A percentile compares a stretch with the other conserved stretches of the same genome.
Conservation (phyloP, 306 rosid genomes). For the Dryas drummondii region DNA sequence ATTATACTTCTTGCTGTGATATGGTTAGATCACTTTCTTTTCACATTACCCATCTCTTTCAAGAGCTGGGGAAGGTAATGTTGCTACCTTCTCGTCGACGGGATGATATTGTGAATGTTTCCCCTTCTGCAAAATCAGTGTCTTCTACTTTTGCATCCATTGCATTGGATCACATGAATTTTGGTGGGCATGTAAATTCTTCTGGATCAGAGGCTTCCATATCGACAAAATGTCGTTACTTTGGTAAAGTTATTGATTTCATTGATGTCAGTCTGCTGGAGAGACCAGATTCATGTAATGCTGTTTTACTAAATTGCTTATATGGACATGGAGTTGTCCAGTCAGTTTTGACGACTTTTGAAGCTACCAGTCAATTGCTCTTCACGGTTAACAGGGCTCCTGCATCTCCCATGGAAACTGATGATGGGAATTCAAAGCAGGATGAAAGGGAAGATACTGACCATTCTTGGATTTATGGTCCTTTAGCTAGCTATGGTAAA, state of each 20-base stretch:
- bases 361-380: conserved; percentile 92
- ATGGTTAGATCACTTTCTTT: conserved; percentile 90
- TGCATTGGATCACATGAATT: conserved; percentile 81
- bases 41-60: conserved; percentile 88
- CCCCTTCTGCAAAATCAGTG: conserved; percentile 76
- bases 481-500: conserved; percentile 89
- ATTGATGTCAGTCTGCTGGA: conserved; percentile 81
- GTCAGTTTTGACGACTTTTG: conserved; percentile 91
- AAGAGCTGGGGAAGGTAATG: conserved; percentile 93
- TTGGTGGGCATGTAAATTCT: conserved; percentile 58
- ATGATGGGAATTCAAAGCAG: conserved; percentile 63
- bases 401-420: conserved; percentile 95
- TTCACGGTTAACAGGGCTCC: conserved; percentile 71
- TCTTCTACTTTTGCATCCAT: conserved; percentile 79
- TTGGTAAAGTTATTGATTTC: conserved; percentile 89
- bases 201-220: conserved; percentile 64
- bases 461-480: conserved; percentile 88
- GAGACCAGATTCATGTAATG: conserved; percentile 88
- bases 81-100: conserved; percentile 90
- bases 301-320: conserved; percentile 80
- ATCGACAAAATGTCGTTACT: conserved; percentile 84
- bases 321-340: conserved; percentile 88
- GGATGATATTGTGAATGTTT: conserved; percentile 74
- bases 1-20: conserved; percentile 75
- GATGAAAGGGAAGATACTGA: conserved; percentile 67